These are phyloP conservation scores for Neocucurbitaria cava DNA, from an alignment of 2,329 filamentous ascomycete species.

Conservation along the genomic window DNA sequence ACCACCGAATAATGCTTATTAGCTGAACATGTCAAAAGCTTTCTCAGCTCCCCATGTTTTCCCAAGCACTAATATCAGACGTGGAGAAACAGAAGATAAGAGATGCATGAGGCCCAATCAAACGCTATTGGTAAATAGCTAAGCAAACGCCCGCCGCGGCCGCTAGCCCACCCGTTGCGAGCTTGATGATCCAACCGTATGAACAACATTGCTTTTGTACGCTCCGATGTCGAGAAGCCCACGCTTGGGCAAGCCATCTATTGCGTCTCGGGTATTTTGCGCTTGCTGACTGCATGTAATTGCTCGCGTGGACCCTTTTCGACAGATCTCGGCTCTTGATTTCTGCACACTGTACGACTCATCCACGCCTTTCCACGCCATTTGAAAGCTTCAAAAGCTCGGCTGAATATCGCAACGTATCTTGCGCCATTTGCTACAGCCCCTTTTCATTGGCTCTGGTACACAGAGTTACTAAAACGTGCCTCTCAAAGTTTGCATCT, in stretches of 20 bases:
- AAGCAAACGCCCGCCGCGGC: constrained; percentile 2
- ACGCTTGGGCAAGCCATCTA: constrained; percentile 7
- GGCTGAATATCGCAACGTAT: not conserved
- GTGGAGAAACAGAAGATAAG: constrained; percentile 25
- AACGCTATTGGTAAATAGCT: not conserved
- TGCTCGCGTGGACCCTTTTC: not conserved
- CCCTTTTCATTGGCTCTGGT: not conserved
- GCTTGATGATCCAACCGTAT: constrained; percentile 21
- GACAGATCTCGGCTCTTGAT: not conserved
- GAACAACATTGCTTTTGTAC: constrained; percentile 17
- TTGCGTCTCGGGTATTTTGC: not conserved
- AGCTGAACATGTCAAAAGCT: not conserved
- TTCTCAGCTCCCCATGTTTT: not conserved
- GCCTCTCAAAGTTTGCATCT: constrained; percentile 22
- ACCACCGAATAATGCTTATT: not conserved
- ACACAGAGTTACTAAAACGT: not conserved
- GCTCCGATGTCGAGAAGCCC: constrained; percentile 4
- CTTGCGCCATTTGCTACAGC: not conserved
- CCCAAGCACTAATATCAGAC: constrained; percentile 5
- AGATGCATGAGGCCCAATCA: constrained; percentile 8
- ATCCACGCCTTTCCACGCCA: not conserved
- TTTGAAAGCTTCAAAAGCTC: not conserved
- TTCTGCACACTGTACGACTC: not conserved
- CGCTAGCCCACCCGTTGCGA: constrained; percentile 11
- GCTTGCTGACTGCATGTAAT: not conserved